These are phyloP conservation scores for Bipolaris sorokiniana DNA, from an alignment of 2,329 filamentous ascomycete genomes.

Conservation along the genomic window DNA sequence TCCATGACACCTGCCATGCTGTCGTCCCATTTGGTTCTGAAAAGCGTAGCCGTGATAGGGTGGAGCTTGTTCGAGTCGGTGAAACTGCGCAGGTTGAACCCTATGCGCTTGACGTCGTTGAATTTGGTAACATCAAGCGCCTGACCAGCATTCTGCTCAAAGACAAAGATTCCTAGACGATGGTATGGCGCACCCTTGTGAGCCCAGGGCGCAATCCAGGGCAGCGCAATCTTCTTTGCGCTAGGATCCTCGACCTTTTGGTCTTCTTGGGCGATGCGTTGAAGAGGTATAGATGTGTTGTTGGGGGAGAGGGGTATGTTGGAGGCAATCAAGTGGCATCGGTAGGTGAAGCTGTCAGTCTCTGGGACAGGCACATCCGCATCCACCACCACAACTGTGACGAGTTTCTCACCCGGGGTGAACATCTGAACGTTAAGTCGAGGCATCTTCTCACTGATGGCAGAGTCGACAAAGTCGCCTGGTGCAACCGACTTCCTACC, in stretches of 20 bases:
- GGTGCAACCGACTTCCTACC: conserved; percentile 71
- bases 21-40: conserved; percentile 90
- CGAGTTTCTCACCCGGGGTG: conserved; percentile 77
- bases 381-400: conserved; percentile 86
- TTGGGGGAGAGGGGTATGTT: conserved; percentile 71
- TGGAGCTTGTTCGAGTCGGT: conserved; percentile 70
- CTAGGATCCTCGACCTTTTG: conserved; percentile 55
- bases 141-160: conserved; percentile 73
- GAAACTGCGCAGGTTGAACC: conserved; percentile 78
- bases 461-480: conserved; percentile 78
- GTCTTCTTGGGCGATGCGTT: conserved; percentile 40
- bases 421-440: conserved; percentile 85
- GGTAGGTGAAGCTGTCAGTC: conserved; percentile 75
- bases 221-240: conserved; percentile 67
- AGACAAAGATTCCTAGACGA: conserved; percentile 79
- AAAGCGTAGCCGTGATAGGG: conserved; percentile 83
- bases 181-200: conserved; percentile 94
- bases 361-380: conserved; percentile 84
- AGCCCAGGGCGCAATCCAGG: conserved; percentile 85
- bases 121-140: conserved; percentile 61
- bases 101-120: conserved; percentile 74
- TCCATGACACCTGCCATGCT: conserved; percentile 86
- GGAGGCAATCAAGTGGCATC: conserved; percentile 85
- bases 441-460: conserved; percentile 74
- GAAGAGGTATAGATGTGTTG: conserved; percentile 42